Percentiles rank a stretch among this genome's conserved stretches.
Conservation (phyloP, 1,284 basidiomycete genomes). For the Ceratobasidium sp. region DNA sequence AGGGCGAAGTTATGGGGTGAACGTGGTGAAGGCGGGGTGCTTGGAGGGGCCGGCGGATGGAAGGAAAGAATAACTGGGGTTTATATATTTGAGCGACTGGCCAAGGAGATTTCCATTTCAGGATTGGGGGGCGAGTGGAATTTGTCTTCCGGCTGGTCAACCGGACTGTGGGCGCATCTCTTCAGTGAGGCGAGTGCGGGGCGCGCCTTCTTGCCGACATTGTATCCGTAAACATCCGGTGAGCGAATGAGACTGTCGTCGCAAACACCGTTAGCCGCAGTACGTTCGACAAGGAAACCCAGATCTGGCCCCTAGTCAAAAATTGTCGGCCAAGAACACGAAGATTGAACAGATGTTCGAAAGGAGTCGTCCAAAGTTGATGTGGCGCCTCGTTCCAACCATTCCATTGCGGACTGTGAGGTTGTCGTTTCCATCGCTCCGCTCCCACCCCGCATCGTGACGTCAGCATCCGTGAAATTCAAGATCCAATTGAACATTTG, state of each 20-base stretch:
- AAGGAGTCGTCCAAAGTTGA: background rate
- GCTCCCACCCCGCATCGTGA: conserved; percentile 10
- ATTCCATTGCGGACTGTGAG: background rate
- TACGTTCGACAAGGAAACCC: background rate
- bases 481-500: conserved; percentile 13
- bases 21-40: background rate
- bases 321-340: too few species aligned
- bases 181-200: conserved; percentile 2
- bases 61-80: background rate
- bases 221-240: conserved; percentile 19
- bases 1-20: conserved; percentile 1
- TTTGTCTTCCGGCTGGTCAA: background rate
- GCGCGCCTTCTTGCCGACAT: conserved; percentile 3
- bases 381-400: background rate
- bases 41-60: conserved; percentile 1
- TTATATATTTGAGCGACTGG: background rate
- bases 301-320: background rate
- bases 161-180: background rate
- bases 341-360: background rate
- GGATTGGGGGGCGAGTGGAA: too few species aligned
- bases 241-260: background rate
- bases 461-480: background rate
- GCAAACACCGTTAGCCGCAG: background rate
- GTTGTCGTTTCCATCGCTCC: conserved; percentile 10
- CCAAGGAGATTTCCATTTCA: background rate